Evolutionary conservation across 176 grass and related monocot species (phyloP), one percentile per base, ranked within the genome.

Genomic region (Zea mays): DNA sequence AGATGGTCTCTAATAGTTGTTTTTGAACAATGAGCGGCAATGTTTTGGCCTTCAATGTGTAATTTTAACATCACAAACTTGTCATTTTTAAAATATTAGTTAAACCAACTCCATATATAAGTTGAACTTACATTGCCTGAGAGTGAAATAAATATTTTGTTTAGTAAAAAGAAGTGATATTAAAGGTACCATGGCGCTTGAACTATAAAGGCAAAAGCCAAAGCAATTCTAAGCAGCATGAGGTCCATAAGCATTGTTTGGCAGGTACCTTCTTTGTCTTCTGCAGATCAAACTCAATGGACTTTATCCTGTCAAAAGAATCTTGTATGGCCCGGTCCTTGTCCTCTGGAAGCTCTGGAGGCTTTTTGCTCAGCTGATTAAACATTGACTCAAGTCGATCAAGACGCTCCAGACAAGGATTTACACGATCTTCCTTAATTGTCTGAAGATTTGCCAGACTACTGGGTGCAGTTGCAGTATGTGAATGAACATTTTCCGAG

Each of bases 281-380:
- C 50, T 99, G 90, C 54, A 99, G 87, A 75, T 99, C 96, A 95
- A 87, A 90, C 64, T 95, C 90, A 42, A 99, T 84, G 48, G 88
- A 90, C 69, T 94, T 99, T 86, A 99, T 99, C 72, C 92, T 94
- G 79, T 95, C 83, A 83, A 89, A 95, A 85, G 96, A 99, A 86
- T 95, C 92, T 67, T 80, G 87, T 73, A 99, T 82, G 79, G 81
- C 88, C 67, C 50, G 88, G 67, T 99, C 87, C 78, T 95, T 95
- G 69, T 92, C 90, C 62, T 67, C 62, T 65, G 86, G 91, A 75
- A 89, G 91, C 73, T 99, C 86, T 13, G 84, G 82, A 63, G 96
- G 89, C 76, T 90, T 94, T 85, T 62, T 88, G 67, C 90, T 90
- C 59, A 98, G 90, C 81, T 97, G 79, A 84, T 91, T 88, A 81